These are phyloP conservation scores for Colletotrichum incanum DNA, from an alignment of 2,329 filamentous ascomycete genomes.

Conservation along the genomic window DNA sequence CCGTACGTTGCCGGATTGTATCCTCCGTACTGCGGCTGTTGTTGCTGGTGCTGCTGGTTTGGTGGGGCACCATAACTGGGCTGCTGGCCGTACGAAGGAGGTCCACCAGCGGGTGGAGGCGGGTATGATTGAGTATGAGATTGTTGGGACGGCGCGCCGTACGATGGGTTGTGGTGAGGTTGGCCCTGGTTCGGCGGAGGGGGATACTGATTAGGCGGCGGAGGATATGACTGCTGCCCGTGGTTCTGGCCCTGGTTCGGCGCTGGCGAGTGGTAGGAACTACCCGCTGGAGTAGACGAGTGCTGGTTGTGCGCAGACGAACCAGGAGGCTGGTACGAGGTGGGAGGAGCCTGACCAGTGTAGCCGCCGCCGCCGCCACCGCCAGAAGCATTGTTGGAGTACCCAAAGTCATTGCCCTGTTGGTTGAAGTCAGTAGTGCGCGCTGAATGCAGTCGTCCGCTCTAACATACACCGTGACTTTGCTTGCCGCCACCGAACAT, in stretches of 20 bases:
- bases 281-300: constrained; percentile 50
- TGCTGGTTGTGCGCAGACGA: constrained; percentile 45
- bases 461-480: constrained; percentile 55
- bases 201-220: constrained; percentile 43
- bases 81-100: constrained; percentile 41
- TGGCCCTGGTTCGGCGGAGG: constrained; percentile 42
- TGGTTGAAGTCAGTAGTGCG: constrained; percentile 42
- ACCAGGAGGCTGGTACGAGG: constrained; percentile 67
- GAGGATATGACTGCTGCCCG: constrained; percentile 41
- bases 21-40: constrained; percentile 44
- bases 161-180: constrained; percentile 42
- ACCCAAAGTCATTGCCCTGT: constrained; percentile 74
- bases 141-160: constrained; percentile 41
- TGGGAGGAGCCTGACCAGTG: constrained; percentile 74
- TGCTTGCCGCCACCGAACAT: constrained; percentile 68
- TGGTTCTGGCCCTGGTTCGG: constrained; percentile 44
- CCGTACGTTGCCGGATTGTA: constrained; percentile 52
- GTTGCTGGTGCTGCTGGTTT: constrained; percentile 44
- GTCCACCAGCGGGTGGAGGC: constrained; percentile 37
- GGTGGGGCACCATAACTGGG: constrained; percentile 42
- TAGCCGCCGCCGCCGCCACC: constrained; percentile 67
- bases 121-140: constrained; percentile 46
- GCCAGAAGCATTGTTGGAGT: constrained; percentile 62
- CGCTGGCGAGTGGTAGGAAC: constrained; percentile 50
- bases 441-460: not conserved